Percentiles rank a stretch among this genome's conserved stretches.
These are phyloP conservation scores for Suillus placidus DNA, from an alignment of 768 basidiomycete genomes.

Conservation along the genomic window DNA sequence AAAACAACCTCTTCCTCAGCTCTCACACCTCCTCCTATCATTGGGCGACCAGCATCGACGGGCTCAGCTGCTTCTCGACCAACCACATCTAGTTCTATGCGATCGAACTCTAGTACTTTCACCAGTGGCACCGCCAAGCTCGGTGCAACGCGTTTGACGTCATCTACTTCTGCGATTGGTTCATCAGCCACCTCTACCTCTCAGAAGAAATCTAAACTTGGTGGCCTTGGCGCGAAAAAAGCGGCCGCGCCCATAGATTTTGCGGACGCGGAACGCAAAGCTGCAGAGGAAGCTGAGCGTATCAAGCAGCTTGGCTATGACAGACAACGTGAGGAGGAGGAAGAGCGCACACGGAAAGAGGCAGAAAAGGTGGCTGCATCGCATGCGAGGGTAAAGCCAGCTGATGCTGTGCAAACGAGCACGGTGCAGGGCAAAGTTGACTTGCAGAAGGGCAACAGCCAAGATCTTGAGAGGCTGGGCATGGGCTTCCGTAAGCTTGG, in stretches of 20 bases:
- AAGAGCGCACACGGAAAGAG: conserved; percentile 69
- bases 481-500: conserved; percentile 81
- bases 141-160: conserved; percentile 46
- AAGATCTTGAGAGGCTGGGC: conserved; percentile 58
- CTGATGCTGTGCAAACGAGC: conserved; percentile 28
- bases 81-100: conserved; percentile 64
- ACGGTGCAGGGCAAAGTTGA: conserved; percentile 32
- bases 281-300: conserved; percentile 89
- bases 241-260: conserved; percentile 84
- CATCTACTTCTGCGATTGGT: conserved; percentile 39
- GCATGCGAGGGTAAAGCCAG: conserved; percentile 33
- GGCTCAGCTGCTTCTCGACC: conserved; percentile 53
- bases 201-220: conserved; percentile 70
- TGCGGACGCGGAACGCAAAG: conserved; percentile 90
- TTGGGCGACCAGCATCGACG: conserved; percentile 54
- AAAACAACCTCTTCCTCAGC: conserved; percentile 56
- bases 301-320: conserved; percentile 93
- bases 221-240: conserved; percentile 85
- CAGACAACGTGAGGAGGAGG: conserved; percentile 79
- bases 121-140: conserved; percentile 38
- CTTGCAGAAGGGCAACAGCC: conserved; percentile 43
- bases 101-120: conserved; percentile 44
- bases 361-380: conserved; percentile 48
- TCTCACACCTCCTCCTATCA: conserved; percentile 54
- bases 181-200: conserved; percentile 35